A percentile compares a stretch with the other conserved stretches of the same genome.
Conservation (phyloP, 805 yeast species). For the Saturnispora serradocipensis region DNA sequence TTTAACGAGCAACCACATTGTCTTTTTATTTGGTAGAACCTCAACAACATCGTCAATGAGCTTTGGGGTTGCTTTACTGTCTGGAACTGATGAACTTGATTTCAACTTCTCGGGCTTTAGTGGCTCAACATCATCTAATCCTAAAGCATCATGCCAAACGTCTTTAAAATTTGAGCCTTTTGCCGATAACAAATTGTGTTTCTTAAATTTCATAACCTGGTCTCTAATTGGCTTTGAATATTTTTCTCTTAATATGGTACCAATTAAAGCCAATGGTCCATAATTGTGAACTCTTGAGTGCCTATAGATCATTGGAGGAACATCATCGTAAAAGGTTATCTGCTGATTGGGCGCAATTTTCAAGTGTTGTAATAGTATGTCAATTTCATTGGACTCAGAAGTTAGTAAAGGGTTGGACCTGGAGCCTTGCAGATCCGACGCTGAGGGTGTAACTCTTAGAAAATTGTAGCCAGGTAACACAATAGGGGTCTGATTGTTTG, state of each 20-base stretch:
- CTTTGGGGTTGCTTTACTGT: conserved; percentile 8
- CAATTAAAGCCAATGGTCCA: conserved; percentile 45
- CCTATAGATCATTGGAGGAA: conserved; percentile 33
- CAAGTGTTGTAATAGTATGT: conserved; percentile 3
- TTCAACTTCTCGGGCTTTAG: conserved; percentile 4
- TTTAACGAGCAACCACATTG: conserved; percentile 37
- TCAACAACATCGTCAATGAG: conserved; percentile 26
- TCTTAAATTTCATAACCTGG: conserved; percentile 17
- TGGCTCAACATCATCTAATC: conserved; percentile 31
- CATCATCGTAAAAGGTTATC: conserved; percentile 35
- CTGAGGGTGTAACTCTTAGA: not conserved
- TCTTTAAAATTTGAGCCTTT: conserved; percentile 21
- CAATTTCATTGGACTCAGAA: not conserved
- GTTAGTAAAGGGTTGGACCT: not conserved
- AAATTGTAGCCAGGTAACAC: not conserved
- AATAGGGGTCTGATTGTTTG: conserved; percentile 8
- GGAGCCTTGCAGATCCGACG: not conserved
- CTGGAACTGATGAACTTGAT: not conserved
- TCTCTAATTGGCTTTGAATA: conserved; percentile 30
- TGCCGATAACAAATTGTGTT: conserved; percentile 6
- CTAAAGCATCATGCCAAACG: conserved; percentile 30
- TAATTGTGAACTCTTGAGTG: conserved; percentile 35
- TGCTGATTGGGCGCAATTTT: conserved; percentile 26
- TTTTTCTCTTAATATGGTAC: conserved; percentile 40
- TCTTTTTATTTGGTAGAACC: conserved; percentile 35